Evolutionary conservation across 371 early-diverging fungal genomes (phyloP), one percentile per base, ranked within the genome.

Genomic region (Apophysomyces elegans): DNA sequence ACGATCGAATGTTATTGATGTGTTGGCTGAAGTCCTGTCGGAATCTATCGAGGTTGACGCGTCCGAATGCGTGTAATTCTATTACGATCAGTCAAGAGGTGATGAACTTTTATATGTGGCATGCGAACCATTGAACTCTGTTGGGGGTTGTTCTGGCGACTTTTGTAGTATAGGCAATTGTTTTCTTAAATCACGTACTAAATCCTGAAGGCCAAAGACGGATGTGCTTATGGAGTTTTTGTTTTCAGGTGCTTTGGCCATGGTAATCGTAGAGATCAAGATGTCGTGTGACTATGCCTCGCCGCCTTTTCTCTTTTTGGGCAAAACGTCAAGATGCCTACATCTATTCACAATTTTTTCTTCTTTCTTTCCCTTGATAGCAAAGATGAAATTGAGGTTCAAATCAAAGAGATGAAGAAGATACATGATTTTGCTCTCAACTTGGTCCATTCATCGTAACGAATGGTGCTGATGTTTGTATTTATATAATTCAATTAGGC

Each of bases 21-120:
- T 79, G 77, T 39, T 82, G 73, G 41, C 76, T 69, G 64, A 82
- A 87, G 18, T 87, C 81, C 57, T 78, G 69, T 12, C 85, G 81
- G 36, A 70, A 69, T 41, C 73, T 71, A 36, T 83, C 81, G 0
- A 87, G 64, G 58, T 85, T 84, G 8, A 84, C 82, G 18, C 81
- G 77, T 4, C 87, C 87, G 21, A 85, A 72, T 7, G 84, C 84
- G 66, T 85, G 86, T 16, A 87, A 63, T 45, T 85, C 86, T 84
- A 63, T 16, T n/a, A 38, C 45, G 14, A 35, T 35, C 13, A 26
- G 26, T 45, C 11, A 38, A 56, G 56, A 56, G 32, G 32, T 3
- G 32, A 65, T 5, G 44, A 58, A 39, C 61, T 16, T 64, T 63
- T 67, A 14, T 43, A 18, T 58, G 14, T 45, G 56, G 37, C 18